Evolutionary conservation across 345 rosid species (phyloP).

Genomic region (Salix caprea): DNA sequence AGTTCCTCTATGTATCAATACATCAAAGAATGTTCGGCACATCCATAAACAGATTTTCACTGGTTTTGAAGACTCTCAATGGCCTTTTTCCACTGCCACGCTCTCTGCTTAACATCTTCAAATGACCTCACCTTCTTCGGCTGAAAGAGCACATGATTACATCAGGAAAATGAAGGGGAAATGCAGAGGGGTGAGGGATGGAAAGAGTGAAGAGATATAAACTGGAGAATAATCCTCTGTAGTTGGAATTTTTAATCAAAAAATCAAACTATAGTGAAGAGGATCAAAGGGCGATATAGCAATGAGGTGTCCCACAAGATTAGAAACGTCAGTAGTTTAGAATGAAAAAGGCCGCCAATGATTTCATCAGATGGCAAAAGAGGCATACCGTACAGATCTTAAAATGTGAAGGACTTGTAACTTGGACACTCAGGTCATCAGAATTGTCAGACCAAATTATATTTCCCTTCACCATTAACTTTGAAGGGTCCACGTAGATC

Average conservation of each 20-base stretch:
- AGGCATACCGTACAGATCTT: slow-evolving; percentile 80
- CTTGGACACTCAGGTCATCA: slow-evolving; percentile 74
- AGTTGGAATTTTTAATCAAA: not conserved
- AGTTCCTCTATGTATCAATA: slow-evolving; percentile 19
- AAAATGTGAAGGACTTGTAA: slow-evolving; percentile 72
- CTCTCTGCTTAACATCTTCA: slow-evolving; percentile 89
- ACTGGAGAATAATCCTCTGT: not conserved
- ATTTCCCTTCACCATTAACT: slow-evolving; percentile 70
- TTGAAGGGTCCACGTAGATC: slow-evolving; percentile 85
- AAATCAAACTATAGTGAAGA: not conserved
- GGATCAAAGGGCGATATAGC: not conserved
- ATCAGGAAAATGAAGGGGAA: slow-evolving; percentile 6
- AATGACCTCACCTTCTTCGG: slow-evolving; percentile 92
- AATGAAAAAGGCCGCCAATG: not conserved
- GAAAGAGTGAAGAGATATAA: not conserved
- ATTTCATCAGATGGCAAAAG: not conserved
- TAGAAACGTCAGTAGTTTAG: not conserved
- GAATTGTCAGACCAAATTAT: slow-evolving; percentile 91
- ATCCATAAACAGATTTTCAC: slow-evolving; percentile 31
- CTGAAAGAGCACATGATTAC: slow-evolving; percentile 36
- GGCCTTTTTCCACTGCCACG: slow-evolving; percentile 90
- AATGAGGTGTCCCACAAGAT: not conserved
- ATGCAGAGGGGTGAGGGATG: not conserved
- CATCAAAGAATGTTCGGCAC: slow-evolving; percentile 23
- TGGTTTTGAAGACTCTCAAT: slow-evolving; percentile 87